Evolutionary conservation across 257 asterid species (phyloP), one percentile per base, ranked within the genome.

Genomic region (Penstemon davidsonii): DNA sequence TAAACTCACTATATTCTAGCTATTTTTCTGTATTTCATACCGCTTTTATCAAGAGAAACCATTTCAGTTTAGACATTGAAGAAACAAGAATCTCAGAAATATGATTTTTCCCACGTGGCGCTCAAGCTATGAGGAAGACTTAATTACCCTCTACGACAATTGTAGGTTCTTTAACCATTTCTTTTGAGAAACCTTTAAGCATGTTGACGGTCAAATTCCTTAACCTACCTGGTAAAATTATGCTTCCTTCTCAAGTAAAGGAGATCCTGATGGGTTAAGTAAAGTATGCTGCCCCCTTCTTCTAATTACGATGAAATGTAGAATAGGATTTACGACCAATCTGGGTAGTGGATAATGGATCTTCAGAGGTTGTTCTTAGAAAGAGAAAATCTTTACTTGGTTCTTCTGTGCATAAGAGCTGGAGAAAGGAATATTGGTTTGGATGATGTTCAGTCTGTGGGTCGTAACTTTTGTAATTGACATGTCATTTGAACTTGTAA

Each of bases 1-100:
- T 50, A 46, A 25, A 57, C 60, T 33, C 53, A 65, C 33, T 71
- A 40, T 69, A 25, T 46, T 56, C 52, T 53, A 65, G 9, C 60
- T 6, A 6, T 25, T 25, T 43, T 37, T 71, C 44, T 37, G 12
- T 61, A 62, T 41, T 36, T 19, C 33, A 18, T 54, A 56, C 36
- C 68, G 67, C 45, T 18, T 60, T 12, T 60, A 71, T 53, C 15
- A n/a, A 58, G 66, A 42, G 7, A 60, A 60, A 33, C 64, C 60
- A 6, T 51, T 72, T 56, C 38, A 44, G 43, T 69, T 44, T 60
- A 78, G 62, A 68, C 60, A 52, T 64, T 69, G 55, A 66, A 60
- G 70, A 45, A 70, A 49, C 68, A 66, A 74, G 45, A 8, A 47
- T 25, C 40, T 61, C 69, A 53, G 33, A 25, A 25, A 25, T 25